A percentile compares a stretch with the other conserved stretches of the same genome.
phyloP scores from a whole-genome alignment of 2,329 filamentous ascomycete genomes.

The Podosphaera leucotricha region DNA sequence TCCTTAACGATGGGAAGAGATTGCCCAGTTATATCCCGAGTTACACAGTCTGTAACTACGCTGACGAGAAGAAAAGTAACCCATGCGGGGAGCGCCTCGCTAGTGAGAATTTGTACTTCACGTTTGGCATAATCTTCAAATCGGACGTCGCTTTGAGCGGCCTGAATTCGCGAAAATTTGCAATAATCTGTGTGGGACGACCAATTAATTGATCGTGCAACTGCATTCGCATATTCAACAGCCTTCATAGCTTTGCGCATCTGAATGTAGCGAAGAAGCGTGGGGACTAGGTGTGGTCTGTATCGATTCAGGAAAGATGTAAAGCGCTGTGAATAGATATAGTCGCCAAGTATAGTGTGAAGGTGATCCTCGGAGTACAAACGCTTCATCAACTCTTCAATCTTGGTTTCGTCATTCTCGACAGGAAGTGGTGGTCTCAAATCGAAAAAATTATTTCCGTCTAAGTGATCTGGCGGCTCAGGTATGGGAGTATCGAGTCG shows the following conservation, averaged over 20 bases:
- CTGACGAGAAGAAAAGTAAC: slow-evolving; percentile 42
- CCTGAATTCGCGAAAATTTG: slow-evolving; percentile 8
- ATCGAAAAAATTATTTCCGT: slow-evolving; percentile 1
- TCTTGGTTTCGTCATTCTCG: slow-evolving; percentile 1
- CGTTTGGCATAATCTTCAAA: slow-evolving; percentile 9
- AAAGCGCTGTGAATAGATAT: slow-evolving; percentile 5
- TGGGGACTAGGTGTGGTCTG: slow-evolving; percentile 6
- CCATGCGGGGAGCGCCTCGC: slow-evolving; percentile 47
- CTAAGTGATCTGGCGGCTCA: not conserved
- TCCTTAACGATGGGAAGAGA: slow-evolving; percentile 37
- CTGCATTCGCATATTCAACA: slow-evolving; percentile 10
- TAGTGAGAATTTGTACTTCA: slow-evolving; percentile 6
- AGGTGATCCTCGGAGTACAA: slow-evolving; percentile 6
- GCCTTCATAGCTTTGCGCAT: slow-evolving; percentile 10
- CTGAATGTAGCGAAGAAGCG: slow-evolving; percentile 8
- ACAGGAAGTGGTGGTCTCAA: not conserved
- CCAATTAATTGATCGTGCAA: slow-evolving; percentile 8
- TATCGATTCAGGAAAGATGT: slow-evolving; percentile 8
- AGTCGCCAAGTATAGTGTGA: slow-evolving; percentile 7
- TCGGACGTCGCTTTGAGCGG: slow-evolving; percentile 5
- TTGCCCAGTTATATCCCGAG: slow-evolving; percentile 41
- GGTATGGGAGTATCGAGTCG: not conserved
- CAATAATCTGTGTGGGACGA: slow-evolving; percentile 8
- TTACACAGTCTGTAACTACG: slow-evolving; percentile 42
- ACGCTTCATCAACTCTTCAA: slow-evolving; percentile 6